These are phyloP conservation scores for Ascomycota sp. DNA, from an alignment of 2,329 filamentous ascomycete genomes.

Conservation along the genomic window DNA sequence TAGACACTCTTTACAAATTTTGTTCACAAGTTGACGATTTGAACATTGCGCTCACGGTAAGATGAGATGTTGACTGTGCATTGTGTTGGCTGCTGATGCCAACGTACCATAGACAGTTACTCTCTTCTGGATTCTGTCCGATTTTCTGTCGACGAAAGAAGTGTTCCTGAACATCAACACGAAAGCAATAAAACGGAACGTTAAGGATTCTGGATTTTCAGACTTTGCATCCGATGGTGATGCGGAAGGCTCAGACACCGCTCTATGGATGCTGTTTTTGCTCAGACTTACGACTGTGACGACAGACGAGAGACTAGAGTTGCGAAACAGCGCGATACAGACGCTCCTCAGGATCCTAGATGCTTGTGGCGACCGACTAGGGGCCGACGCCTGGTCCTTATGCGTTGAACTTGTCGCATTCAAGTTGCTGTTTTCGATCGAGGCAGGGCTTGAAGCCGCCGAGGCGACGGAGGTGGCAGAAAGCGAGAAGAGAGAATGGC, in stretches of 20 bases:
- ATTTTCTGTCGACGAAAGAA: slow-evolving; percentile 51
- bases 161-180: slow-evolving; percentile 36
- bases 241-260: slow-evolving; percentile 41
- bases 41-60: slow-evolving; percentile 80
- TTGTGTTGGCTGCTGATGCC: too few species aligned
- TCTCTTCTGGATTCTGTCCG: slow-evolving; percentile 88
- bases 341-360: slow-evolving; percentile 83
- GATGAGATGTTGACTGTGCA: too few species aligned
- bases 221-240: slow-evolving; percentile 38
- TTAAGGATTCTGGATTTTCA: slow-evolving; percentile 29
- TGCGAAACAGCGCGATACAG: slow-evolving; percentile 76
- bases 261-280: slow-evolving; percentile 61
- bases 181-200: slow-evolving; percentile 23
- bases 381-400: slow-evolving; percentile 60
- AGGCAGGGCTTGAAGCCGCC: slow-evolving; percentile 27
- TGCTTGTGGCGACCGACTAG: slow-evolving; percentile 66
- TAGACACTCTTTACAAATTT: slow-evolving; percentile 79
- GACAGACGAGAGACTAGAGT: slow-evolving; percentile 49
- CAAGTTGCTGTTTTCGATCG: slow-evolving; percentile 52
- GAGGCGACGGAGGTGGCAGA: slow-evolving; percentile 14
- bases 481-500: slow-evolving; percentile 36
- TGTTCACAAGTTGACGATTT: slow-evolving; percentile 78
- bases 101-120: slow-evolving; percentile 52
- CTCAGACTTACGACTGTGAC: slow-evolving; percentile 52
- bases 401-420: slow-evolving; percentile 70